Base-by-base conservation (phyloP, 257 asterid species). In the Knoxia roxburghii region DNA sequence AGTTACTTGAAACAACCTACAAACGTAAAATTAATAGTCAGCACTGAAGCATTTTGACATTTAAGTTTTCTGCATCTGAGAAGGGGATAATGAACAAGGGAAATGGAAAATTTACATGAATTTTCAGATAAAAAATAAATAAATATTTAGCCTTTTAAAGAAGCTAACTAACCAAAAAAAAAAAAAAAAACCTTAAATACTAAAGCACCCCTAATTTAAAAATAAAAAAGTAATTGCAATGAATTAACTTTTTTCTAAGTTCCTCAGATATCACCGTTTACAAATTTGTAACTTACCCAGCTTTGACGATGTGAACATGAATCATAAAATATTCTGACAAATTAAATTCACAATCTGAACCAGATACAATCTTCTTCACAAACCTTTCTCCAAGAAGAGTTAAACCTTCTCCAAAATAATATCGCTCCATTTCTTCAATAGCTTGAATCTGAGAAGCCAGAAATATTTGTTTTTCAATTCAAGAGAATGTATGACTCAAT, bases 1-100 rank as follows among this genome's bases (percentile, higher is more conserved):
- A 72, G 80, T 87, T 64, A 94, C 87, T 82, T 88, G 99, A 89
- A 85, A 83, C 84, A 94, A 94, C 96, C 99, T 94, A 81, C 95
- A 88, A 84, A 78, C 77, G 74, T 68, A 74, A 57, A 27, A 64
- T 56, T 27, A 30, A 51, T 48, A 39, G 61, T 67, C 68, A 75
- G 68, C 56, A 61, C 40, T 45, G 46, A 37, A 56, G 56, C 54
- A 32, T 46, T 65, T 59, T 20, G 46, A 24, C 18, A 24, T 15
- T 55, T 27, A 5, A 45, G 21, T 37, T 70, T n/a, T 21, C 45
- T 43, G 37, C 41, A 58, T 51, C 35, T 4, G 40, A 61, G 8
- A 10, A 29, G 32, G 14, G 63, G 43, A 14, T 15, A 2, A 33
- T 26, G 5, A 33, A 17, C 32, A 56, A 13, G 0, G 30, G 45